Percentiles rank a stretch among this genome's conserved stretches.
Conservation (phyloP, 1,284 basidiomycete genomes). For the Tremellales sp. region DNA sequence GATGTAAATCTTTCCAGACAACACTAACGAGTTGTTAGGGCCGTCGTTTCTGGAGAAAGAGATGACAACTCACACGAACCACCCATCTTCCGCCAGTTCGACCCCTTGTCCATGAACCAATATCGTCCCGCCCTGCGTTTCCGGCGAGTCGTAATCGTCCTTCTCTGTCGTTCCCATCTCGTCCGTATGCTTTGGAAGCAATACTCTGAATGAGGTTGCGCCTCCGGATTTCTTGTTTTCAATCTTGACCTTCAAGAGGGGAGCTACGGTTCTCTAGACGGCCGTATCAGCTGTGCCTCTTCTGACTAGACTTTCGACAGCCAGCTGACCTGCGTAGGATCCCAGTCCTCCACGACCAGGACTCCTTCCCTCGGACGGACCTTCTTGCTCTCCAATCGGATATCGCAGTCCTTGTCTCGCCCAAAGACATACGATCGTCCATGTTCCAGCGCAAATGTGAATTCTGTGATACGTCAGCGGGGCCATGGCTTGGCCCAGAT, state of each 20-base stretch:
- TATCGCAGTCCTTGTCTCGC: conserved; percentile 29
- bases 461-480: conserved; percentile 23
- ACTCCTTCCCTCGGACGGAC: conserved; percentile 31
- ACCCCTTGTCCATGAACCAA: conserved; percentile 23
- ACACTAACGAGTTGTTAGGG: conserved; percentile 11
- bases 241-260: conserved; percentile 21
- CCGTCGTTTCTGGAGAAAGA: neutral
- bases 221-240: conserved; percentile 31
- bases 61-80: conserved; percentile 29
- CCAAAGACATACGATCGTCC: conserved; percentile 34
- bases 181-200: conserved; percentile 12
- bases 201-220: conserved; percentile 16
- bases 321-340: conserved; percentile 29
- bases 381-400: conserved; percentile 20
- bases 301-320: too few relatives aligned
- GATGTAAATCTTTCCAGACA: conserved; percentile 18
- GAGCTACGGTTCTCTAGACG: too few relatives aligned
- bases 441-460: conserved; percentile 40
- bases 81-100: conserved; percentile 20
- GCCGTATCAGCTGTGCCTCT: too few relatives aligned
- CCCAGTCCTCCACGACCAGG: conserved; percentile 35
- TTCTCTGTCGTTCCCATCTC: conserved; percentile 17
- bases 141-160: conserved; percentile 21
- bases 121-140: conserved; percentile 11
- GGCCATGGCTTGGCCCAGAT: neutral